These are phyloP conservation scores for Plenodomus lindquistii DNA, from an alignment of 2,329 filamentous ascomycete species.

Conservation along the genomic window DNA sequence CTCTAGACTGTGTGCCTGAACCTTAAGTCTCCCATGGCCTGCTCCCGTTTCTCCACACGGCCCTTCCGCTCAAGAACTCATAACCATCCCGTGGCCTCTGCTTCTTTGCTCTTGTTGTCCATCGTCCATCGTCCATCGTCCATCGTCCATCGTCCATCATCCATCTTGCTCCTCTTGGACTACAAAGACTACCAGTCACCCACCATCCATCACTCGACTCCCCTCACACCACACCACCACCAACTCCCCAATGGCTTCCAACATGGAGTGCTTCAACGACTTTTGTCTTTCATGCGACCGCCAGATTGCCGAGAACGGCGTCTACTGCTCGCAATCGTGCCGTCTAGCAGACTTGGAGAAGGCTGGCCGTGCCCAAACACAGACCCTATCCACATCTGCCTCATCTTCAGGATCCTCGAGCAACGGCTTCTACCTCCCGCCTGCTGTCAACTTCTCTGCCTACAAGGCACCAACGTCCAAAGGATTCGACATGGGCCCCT, in stretches of 20 bases:
- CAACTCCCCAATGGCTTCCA: conserved; percentile 39
- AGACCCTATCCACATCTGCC: conserved; percentile 58
- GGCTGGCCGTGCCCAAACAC: conserved; percentile 50
- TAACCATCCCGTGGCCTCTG: background rate
- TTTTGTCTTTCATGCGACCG: conserved; percentile 95
- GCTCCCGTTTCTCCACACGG: conserved; percentile 32
- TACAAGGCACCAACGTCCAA: conserved; percentile 61
- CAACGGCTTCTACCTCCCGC: conserved; percentile 68
- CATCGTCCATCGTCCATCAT: background rate
- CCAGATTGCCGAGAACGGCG: conserved; percentile 73
- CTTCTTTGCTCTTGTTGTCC: background rate
- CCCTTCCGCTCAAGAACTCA: conserved; percentile 24
- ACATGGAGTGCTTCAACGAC: conserved; percentile 77
- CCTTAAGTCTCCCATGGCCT: conserved; percentile 34
- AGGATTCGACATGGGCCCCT: conserved; percentile 46
- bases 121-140: conserved; percentile 1
- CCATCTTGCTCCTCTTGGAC: too few relatives aligned
- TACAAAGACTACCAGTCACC: too few relatives aligned
- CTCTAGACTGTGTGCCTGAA: conserved; percentile 26
- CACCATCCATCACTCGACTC: conserved; percentile 5
- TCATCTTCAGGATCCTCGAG: conserved; percentile 55
- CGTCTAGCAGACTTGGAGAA: conserved; percentile 85
- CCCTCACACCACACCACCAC: conserved; percentile 1
- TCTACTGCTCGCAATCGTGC: conserved; percentile 93
- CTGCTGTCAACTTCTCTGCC: conserved; percentile 74